Conservation (phyloP, 1,284 basidiomycete genomes). For the Dichomitus squalens region DNA sequence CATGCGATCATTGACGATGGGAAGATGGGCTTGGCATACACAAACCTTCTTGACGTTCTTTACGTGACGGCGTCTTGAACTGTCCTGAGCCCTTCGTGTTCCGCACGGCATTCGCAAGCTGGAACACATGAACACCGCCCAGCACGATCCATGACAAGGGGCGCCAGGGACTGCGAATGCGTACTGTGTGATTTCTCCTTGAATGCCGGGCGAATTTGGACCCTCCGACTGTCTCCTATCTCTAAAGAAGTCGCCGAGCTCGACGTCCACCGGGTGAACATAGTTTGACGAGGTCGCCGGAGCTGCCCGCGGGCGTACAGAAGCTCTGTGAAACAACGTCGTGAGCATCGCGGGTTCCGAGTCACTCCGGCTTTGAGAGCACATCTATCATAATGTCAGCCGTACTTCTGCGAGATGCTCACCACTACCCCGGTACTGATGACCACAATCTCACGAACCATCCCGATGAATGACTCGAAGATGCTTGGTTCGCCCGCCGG, state of each 20-base stretch:
- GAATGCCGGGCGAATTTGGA: neutral
- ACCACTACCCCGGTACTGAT: neutral
- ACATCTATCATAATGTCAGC: neutral
- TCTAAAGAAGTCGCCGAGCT: neutral
- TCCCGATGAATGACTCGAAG: constrained; percentile 1
- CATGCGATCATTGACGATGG: neutral
- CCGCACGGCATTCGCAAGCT: neutral
- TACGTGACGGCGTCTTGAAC: neutral
- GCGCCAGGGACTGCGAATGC: neutral
- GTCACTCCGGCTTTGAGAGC: neutral
- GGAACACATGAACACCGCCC: neutral
- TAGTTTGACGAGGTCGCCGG: neutral
- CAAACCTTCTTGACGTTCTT: neutral
- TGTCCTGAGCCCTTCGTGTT: neutral
- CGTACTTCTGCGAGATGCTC: neutral
- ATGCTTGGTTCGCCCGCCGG: neutral
- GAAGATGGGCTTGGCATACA: constrained; percentile 7
- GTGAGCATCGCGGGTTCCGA: neutral
- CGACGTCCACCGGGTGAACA: neutral
- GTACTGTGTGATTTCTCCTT: neutral
- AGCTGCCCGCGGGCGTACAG: no score
- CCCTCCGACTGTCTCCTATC: neutral
- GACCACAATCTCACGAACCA: constrained; percentile 5
- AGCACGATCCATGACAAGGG: neutral
- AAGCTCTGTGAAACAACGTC: no score